These are phyloP conservation scores for Sugiyamaella pinicola DNA, from an alignment of 1,139 yeast species.

Conservation along the genomic window DNA sequence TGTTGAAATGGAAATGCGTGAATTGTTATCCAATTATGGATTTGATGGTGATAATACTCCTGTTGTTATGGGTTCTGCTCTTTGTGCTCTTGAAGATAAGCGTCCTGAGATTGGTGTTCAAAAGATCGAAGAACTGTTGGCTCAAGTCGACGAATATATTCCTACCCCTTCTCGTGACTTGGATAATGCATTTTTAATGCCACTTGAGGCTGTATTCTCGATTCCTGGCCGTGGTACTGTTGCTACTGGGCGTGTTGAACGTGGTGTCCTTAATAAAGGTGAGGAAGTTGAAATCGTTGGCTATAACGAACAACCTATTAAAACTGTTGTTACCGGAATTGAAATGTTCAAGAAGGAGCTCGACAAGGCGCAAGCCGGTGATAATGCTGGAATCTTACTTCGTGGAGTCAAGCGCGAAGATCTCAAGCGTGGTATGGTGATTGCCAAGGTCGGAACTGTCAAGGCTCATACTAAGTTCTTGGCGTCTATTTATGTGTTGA, in stretches of 20 bases:
- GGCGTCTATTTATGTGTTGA: conserved; percentile 87
- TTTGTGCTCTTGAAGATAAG: conserved; percentile 88
- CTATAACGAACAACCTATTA: conserved; percentile 78
- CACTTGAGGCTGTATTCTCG: conserved; percentile 96
- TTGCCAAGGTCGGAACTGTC: conserved; percentile 89
- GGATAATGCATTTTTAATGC: conserved; percentile 95
- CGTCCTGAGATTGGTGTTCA: conserved; percentile 91
- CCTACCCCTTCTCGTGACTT: conserved; percentile 97
- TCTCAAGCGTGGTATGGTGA: conserved; percentile 95
- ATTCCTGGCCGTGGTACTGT: conserved; percentile 99
- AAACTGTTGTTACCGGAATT: conserved; percentile 95
- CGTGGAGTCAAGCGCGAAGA: conserved; percentile 99
- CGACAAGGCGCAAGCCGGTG: conserved; percentile 98
- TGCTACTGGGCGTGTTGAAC: conserved; percentile 98
- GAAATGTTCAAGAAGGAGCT: conserved; percentile 99
- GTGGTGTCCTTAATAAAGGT: conserved; percentile 96
- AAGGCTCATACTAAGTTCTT: conserved; percentile 92
- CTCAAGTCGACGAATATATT: conserved; percentile 89
- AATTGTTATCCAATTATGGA: conserved; percentile 83
- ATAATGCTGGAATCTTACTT: conserved; percentile 94
- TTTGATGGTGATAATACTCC: conserved; percentile 99
- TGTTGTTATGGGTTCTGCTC: conserved; percentile 97
- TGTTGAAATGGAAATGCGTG: conserved; percentile 99
- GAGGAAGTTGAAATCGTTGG: conserved; percentile 98
- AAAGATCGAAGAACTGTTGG: conserved; percentile 80